These are phyloP conservation scores for Linum usitatissimum DNA, from an alignment of 345 rosid genomes.

Conservation along the genomic window DNA sequence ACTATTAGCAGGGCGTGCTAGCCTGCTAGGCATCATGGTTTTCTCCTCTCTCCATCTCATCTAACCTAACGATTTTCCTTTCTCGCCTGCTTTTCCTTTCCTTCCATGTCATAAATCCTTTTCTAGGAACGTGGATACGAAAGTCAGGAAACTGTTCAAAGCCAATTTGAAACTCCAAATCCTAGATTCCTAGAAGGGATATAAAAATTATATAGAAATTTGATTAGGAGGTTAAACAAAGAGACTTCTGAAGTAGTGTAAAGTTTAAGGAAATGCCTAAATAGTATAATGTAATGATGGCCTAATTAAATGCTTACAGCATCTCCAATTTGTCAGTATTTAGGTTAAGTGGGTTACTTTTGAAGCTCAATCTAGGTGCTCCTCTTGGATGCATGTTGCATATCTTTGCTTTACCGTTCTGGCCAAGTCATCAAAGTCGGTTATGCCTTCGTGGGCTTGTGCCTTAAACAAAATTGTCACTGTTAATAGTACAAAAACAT, in stretches of 20 bases:
- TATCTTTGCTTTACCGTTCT: neutral
- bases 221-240: neutral
- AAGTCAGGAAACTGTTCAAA: neutral
- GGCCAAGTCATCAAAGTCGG: too few species aligned
- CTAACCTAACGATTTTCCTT: neutral
- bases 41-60: too few species aligned
- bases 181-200: neutral
- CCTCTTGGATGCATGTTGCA: too few species aligned
- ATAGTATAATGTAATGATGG: neutral
- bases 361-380: too few species aligned
- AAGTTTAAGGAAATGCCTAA: neutral
- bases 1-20: neutral
- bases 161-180: neutral
- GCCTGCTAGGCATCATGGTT: neutral
- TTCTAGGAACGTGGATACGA: neutral
- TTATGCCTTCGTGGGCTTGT: too few species aligned
- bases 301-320: neutral
- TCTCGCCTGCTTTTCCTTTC: neutral
- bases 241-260: neutral
- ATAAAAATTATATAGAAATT: too few species aligned
- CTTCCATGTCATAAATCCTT: neutral
- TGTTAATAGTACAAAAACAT: neutral
- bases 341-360: too few species aligned
- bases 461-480: neutral
- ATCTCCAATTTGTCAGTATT: neutral